Base-by-base conservation (phyloP, 2,329 filamentous ascomycete genomes). In the Metarhizium sp. region DNA sequence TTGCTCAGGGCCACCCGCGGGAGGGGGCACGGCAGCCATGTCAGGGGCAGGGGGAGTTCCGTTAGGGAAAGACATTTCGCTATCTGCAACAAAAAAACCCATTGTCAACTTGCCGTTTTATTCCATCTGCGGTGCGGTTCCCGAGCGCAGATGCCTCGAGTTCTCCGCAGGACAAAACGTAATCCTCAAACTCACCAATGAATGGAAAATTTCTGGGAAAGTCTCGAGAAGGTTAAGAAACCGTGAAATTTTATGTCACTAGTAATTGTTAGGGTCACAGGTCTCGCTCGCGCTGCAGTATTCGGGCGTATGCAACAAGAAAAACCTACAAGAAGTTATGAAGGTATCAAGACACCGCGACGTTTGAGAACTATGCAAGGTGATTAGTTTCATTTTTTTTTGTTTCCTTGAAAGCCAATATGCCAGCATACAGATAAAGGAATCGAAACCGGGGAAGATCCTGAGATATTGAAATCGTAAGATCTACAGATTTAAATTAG, bases 1-100 rank as follows among this genome's bases (percentile, higher is more conserved):
- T 51, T 77, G 69, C 57, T 82, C 79, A 51, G 67, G 70, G 40
- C 67, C 63, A 59, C 66, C 69, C 45, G 68, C 60, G 46, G 69
- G 65, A 46, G 70, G 65, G 32, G 69, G 63, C 43, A 67, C 66
- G 46, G 64, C 64, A 30, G 65, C 66, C 69, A 72, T 70, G 51
- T 73, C 71, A 53, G 64, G 63, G 42, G 69, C 69, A 52, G 70
- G 70, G 52, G 71, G 71, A 25, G 71, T 73, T 58, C 71, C 71
- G 65, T 73, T 73, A 30, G 66, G 59, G 58, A 67, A 73, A 55
- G 66, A 59, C 69, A 73, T 71, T 57, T 68, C 65, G 62, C 63
- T 63, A 55, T 63, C 42, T 36, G 18, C 16, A 18, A 45, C 7
- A 10, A 18, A 20, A 6, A 20, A 45, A 45, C 0, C n/a, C 6